Evolutionary conservation across 495 filamentous ascomycete species (phyloP), one percentile per base, ranked within the genome.

Genomic region (Aspergillus asperescens): DNA sequence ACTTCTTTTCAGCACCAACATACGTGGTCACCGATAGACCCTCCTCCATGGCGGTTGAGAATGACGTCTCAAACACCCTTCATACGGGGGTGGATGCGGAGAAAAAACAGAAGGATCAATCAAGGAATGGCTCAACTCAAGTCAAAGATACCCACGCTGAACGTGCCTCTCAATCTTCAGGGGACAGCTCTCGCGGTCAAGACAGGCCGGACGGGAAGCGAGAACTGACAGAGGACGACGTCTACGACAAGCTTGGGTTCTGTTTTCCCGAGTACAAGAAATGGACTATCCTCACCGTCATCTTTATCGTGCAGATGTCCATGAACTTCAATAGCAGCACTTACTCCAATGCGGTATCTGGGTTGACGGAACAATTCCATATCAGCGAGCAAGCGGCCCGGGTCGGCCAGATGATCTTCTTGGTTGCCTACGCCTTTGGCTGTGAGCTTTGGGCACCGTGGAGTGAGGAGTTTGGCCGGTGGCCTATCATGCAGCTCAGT

Each of bases 271-370:
- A 50, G n/a, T 77, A 76, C 71, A 89, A 84, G 74, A 89, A 89
- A 66, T 91, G 86, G 86, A 77, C 62, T 43, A 86, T 90, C 59
- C 75, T 90, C 34, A 77, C 73, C 22, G 77, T 89, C 54, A 85
- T 91, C 63, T 89, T 89, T 70, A 62, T 78, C 34, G 84, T 91
- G 6, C 87, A 90, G 58, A 81, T 84, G 43, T 89, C 86, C 4
- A 91, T 91, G 87, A 91, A 91, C 72, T 87, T 90, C 75, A 90
- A 90, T 73, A 84, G 83, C 8, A 81, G 80, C 25, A 75, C 88
- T 9, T 90, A 88, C 66, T 75, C 81, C 31, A 87, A 86, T 59
- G 86, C 78, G 12, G 65, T 89, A 10, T 56, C 56, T 0, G 80
- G 80, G 5, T 78, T 91, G 50, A 72, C 79, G 1, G 66, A 81